Conservation (phyloP, 2,329 filamentous ascomycete species). For the Fusarium sp. region DNA sequence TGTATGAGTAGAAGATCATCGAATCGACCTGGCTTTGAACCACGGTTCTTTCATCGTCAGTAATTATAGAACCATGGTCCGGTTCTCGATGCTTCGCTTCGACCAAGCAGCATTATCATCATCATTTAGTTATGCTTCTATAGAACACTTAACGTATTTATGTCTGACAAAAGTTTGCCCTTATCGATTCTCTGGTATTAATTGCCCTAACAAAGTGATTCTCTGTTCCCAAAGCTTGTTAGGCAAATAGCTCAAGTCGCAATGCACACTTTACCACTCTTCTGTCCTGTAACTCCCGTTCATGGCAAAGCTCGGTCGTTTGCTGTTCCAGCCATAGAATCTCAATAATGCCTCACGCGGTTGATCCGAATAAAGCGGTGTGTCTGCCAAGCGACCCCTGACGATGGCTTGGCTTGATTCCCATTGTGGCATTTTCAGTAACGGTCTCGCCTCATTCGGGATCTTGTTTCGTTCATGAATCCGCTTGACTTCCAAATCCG, state of each 20-base stretch:
- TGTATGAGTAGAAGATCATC: background rate
- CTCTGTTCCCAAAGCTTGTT: no score
- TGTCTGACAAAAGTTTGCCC: background rate
- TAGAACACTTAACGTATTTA: background rate
- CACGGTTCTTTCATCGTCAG: background rate
- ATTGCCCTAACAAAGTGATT: no score
- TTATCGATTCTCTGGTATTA: background rate
- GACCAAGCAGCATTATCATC: background rate
- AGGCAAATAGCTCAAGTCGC: no score
- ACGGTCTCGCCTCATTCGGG: background rate
- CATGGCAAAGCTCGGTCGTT: background rate
- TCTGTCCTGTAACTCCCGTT: no score
- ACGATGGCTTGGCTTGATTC: background rate
- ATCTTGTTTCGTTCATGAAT: background rate
- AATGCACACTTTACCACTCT: no score
- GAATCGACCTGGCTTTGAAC: background rate
- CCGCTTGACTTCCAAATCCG: background rate
- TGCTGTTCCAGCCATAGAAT: background rate
- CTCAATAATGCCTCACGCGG: background rate
- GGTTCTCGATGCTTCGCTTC: background rate
- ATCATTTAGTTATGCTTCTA: background rate
- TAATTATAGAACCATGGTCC: background rate
- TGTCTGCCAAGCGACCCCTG: background rate
- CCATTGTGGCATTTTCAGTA: accelerated
- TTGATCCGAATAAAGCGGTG: background rate